Percentiles rank a stretch among this genome's conserved stretches.
These are phyloP conservation scores for Graphilbum fragrans DNA, from an alignment of 2,329 filamentous ascomycete species.

Conservation along the genomic window DNA sequence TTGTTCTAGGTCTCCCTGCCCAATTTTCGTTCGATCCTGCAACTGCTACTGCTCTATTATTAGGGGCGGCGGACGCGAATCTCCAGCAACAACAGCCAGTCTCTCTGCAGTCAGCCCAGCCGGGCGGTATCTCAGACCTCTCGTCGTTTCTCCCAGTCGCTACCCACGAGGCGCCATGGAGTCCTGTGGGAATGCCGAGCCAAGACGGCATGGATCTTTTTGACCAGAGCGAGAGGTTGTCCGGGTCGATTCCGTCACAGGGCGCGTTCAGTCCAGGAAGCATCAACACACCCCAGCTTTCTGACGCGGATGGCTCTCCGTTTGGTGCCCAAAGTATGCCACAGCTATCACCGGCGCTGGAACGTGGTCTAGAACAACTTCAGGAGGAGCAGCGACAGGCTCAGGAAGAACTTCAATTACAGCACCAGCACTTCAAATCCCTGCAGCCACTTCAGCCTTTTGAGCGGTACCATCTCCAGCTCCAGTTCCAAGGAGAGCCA, in stretches of 20 bases:
- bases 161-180: slow-evolving; percentile 29
- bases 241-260: slow-evolving; percentile 21
- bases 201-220: slow-evolving; percentile 19
- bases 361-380: slow-evolving; percentile 1
- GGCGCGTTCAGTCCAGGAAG: slow-evolving; percentile 10
- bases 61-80: too few species aligned
- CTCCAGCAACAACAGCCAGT: neutral
- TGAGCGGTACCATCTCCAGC: neutral
- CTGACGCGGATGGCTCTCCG: slow-evolving; percentile 17
- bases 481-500: too few species aligned
- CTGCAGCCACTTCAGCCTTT: neutral
- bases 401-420: neutral
- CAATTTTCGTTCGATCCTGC: too few species aligned
- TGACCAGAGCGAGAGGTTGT: slow-evolving; percentile 21
- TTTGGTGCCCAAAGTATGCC: slow-evolving; percentile 12
- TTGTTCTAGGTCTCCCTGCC: too few species aligned
- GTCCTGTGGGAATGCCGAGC: slow-evolving; percentile 22
- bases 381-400: neutral
- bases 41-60: too few species aligned
- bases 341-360: too few species aligned
- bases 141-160: slow-evolving; percentile 23
- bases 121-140: slow-evolving; percentile 21
- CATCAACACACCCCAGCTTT: slow-evolving; percentile 13
- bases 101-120: slow-evolving; percentile 9
- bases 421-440: neutral